Percentiles rank a stretch among this genome's conserved stretches.
These are phyloP conservation scores for Tubosaeta sp. DNA, from an alignment of 768 basidiomycete genomes.

Conservation along the genomic window DNA sequence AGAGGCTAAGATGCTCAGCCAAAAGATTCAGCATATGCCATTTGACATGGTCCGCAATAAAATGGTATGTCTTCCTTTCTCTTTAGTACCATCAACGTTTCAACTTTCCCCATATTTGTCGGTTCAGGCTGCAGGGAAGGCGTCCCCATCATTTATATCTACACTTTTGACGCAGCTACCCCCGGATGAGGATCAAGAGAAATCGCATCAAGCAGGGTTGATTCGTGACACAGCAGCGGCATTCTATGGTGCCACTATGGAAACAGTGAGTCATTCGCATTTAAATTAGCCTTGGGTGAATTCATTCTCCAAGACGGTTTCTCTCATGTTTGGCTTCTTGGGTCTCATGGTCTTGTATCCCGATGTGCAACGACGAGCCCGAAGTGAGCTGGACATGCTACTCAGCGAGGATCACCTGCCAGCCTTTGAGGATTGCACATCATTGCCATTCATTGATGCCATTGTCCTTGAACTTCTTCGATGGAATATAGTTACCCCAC, in stretches of 20 bases:
- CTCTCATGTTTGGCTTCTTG: slow-evolving; percentile 7
- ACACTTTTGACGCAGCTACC: slow-evolving; percentile 8
- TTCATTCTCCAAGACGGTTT: slow-evolving; percentile 2
- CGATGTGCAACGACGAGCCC: slow-evolving; percentile 11
- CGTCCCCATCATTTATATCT: slow-evolving; percentile 8
- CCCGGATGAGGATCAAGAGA: slow-evolving; percentile 3
- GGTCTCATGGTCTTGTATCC: slow-evolving; percentile 11
- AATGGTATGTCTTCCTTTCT: slow-evolving; percentile 1
- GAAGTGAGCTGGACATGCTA: slow-evolving; percentile 11
- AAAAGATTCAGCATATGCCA: slow-evolving; percentile 1
- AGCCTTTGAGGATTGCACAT: slow-evolving; percentile 10
- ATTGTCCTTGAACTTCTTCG: slow-evolving; percentile 12
- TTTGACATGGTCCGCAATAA: slow-evolving; percentile 7
- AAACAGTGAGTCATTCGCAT: slow-evolving; percentile 1
- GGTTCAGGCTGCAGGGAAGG: slow-evolving; percentile 3
- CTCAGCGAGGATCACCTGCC: slow-evolving; percentile 8
- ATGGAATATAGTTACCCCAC: slow-evolving; percentile 9
- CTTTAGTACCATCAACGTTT: too few species aligned
- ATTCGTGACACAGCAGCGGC: slow-evolving; percentile 11
- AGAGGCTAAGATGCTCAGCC: slow-evolving; percentile 2
- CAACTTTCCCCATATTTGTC: not conserved
- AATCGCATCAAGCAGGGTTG: slow-evolving; percentile 3
- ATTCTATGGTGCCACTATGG: slow-evolving; percentile 10
- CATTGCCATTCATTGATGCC: slow-evolving; percentile 12
- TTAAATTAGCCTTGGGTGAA: not conserved